A percentile compares a stretch with the other conserved stretches of the same genome.
phyloP scores from a whole-genome alignment of 768 basidiomycete species.

The Kwoniella sp. region DNA sequence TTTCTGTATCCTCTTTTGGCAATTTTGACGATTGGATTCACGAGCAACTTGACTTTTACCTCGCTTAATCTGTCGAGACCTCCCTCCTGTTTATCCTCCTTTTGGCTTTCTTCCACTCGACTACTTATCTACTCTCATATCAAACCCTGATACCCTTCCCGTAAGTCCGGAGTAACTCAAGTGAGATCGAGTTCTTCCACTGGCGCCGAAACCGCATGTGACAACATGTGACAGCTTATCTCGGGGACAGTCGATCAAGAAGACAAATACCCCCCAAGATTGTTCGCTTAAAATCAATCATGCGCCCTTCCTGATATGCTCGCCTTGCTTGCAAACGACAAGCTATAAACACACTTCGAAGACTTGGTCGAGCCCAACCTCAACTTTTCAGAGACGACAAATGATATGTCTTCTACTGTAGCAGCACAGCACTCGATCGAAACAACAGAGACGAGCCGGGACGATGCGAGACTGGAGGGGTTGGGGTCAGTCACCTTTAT shows the following conservation, averaged over 20 bases:
- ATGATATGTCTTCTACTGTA: slow-evolving; percentile 6
- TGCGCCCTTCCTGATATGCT: neutral
- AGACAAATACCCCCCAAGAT: neutral
- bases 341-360: neutral
- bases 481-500: slow-evolving; percentile 24
- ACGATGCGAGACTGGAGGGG: slow-evolving; percentile 24
- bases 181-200: too few relatives aligned
- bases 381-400: neutral
- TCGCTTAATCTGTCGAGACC: too few relatives aligned
- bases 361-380: neutral
- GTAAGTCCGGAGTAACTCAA: too few relatives aligned
- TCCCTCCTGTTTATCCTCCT: too few relatives aligned
- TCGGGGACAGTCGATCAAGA: neutral
- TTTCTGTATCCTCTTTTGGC: neutral
- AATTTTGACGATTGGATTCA: too few relatives aligned
- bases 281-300: neutral
- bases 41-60: too few relatives aligned
- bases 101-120: too few relatives aligned
- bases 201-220: too few relatives aligned
- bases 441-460: slow-evolving; percentile 5
- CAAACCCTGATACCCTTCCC: too few relatives aligned
- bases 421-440: slow-evolving; percentile 1
- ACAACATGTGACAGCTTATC: too few relatives aligned
- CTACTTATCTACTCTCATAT: too few relatives aligned
- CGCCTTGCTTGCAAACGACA: neutral